Percentiles rank a stretch among this genome's conserved stretches.
Evolutionary conservation across 2,329 filamentous ascomycete genomes (phyloP).

Genomic region (Aspergillus candidus): DNA sequence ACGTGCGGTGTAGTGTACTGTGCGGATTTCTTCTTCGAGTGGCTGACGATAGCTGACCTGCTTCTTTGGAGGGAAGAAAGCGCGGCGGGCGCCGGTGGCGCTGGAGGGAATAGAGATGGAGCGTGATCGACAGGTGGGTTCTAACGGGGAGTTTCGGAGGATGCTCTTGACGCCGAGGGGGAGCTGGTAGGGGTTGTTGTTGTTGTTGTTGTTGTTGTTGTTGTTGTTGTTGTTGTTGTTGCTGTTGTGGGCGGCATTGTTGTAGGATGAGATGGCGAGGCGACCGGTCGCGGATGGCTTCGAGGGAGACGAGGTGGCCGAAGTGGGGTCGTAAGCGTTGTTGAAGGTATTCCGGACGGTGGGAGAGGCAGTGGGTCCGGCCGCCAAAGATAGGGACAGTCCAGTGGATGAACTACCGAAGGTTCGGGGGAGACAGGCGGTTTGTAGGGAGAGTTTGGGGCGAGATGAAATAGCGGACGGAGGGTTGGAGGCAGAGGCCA

Average conservation of each 20-base stretch:
- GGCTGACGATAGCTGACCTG: conserved; percentile 51
- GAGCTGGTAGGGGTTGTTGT: conserved; percentile 34
- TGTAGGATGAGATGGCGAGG: conserved; percentile 20
- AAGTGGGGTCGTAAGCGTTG: conserved; percentile 51
- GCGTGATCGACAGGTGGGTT: conserved; percentile 30
- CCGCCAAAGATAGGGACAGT: conserved; percentile 48
- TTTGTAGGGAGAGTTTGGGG: conserved; percentile 58
- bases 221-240: no score
- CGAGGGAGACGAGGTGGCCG: conserved; percentile 33
- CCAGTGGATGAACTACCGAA: conserved; percentile 51
- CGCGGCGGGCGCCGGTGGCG: conserved; percentile 25
- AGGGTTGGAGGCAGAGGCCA: conserved; percentile 7
- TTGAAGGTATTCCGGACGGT: conserved; percentile 57
- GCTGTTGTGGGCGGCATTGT: no score
- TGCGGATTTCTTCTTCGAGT: conserved; percentile 55
- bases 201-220: conserved; percentile 9
- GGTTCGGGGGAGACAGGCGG: conserved; percentile 43
- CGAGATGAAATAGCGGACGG: conserved; percentile 29
- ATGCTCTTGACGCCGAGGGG: conserved; percentile 43
- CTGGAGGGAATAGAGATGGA: conserved; percentile 34
- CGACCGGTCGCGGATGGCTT: conserved; percentile 19
- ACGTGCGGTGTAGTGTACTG: conserved; percentile 48
- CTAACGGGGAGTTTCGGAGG: conserved; percentile 43
- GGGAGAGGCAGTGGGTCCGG: conserved; percentile 47
- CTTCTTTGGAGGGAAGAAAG: conserved; percentile 52